Percentiles rank a stretch among this genome's conserved stretches.
Evolutionary conservation across 2,329 filamentous ascomycete species (phyloP).

Genomic region (Pseudogymnoascus sp.): DNA sequence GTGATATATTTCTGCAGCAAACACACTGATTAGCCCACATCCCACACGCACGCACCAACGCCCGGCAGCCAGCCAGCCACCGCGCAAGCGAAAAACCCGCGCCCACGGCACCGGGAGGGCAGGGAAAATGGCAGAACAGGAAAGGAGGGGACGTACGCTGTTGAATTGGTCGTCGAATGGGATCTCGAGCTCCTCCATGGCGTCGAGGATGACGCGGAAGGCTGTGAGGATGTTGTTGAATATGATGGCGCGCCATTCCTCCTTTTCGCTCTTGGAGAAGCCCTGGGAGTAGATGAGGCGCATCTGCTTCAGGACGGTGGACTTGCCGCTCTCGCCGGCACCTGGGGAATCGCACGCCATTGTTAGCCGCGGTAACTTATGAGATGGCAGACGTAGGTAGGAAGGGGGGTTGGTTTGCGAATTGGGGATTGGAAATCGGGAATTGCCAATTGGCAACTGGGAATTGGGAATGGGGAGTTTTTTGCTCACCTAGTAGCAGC

Average conservation of each 20-base stretch:
- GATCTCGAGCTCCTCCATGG: constrained; percentile 79
- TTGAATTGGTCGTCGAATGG: constrained; percentile 72
- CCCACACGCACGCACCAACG: background rate
- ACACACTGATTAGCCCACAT: constrained; percentile 3
- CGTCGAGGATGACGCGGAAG: constrained; percentile 81
- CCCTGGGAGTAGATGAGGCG: constrained; percentile 92
- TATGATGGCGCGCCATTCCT: constrained; percentile 91
- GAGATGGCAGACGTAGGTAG: background rate
- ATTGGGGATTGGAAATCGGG: background rate
- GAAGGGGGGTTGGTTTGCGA: background rate
- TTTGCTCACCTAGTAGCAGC: constrained; percentile 69
- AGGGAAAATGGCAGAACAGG: background rate
- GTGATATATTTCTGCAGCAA: constrained; percentile 62
- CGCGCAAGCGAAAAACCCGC: constrained; percentile 11
- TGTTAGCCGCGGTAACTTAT: background rate
- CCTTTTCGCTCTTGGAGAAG: constrained; percentile 80
- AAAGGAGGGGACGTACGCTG: constrained; percentile 48
- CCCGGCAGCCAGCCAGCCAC: background rate
- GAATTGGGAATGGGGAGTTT: constrained; percentile 5
- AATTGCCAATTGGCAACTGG: background rate
- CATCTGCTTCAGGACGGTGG: constrained; percentile 98
- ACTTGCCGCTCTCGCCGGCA: constrained; percentile 92
- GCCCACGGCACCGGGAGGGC: background rate
- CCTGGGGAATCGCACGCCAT: constrained; percentile 44
- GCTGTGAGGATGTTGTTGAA: constrained; percentile 93